Percentiles rank a stretch among this genome's conserved stretches.
These are phyloP conservation scores for Quercus glauca DNA, from an alignment of 306 rosid species.

Conservation along the genomic window DNA sequence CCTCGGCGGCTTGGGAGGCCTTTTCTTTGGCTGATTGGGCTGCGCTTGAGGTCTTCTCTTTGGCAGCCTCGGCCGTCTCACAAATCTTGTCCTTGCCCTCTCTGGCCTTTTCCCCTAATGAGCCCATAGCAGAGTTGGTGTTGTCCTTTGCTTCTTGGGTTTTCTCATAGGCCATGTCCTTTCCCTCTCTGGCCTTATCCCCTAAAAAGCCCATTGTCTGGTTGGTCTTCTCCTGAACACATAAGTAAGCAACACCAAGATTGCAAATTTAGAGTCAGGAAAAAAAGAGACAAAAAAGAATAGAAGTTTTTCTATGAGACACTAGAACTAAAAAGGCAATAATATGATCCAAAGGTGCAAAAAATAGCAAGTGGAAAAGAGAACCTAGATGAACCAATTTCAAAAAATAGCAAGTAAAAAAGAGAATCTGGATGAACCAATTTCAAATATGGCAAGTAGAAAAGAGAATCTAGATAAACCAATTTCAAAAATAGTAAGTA, in stretches of 20 bases:
- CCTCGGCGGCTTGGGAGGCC: neutral
- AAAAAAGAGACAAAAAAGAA: neutral
- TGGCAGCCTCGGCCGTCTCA: conserved; percentile 25
- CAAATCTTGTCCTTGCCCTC: conserved; percentile 15
- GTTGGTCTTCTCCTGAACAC: conserved; percentile 39
- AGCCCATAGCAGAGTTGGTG: too few species aligned
- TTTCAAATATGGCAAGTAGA: too few species aligned
- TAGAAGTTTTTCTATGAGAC: too few species aligned
- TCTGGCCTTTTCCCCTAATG: conserved; percentile 11
- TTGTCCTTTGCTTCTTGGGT: conserved; percentile 28
- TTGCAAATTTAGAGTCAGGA: neutral
- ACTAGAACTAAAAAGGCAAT: too few species aligned
- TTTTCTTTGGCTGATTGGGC: conserved; percentile 26
- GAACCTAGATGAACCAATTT: too few species aligned
- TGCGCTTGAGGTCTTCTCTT: conserved; percentile 14
- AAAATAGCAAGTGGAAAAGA: too few species aligned
- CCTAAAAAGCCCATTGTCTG: conserved; percentile 37
- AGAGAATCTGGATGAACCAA: too few species aligned
- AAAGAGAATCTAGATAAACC: too few species aligned
- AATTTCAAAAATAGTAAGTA: too few species aligned
- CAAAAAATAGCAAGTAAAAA: too few species aligned
- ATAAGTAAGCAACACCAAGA: neutral
- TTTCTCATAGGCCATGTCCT: conserved; percentile 18
- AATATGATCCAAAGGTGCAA: too few species aligned
- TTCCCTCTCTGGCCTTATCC: conserved; percentile 36